Conservation (phyloP, 495 filamentous ascomycete genomes). For the Neurospora sp. region DNA sequence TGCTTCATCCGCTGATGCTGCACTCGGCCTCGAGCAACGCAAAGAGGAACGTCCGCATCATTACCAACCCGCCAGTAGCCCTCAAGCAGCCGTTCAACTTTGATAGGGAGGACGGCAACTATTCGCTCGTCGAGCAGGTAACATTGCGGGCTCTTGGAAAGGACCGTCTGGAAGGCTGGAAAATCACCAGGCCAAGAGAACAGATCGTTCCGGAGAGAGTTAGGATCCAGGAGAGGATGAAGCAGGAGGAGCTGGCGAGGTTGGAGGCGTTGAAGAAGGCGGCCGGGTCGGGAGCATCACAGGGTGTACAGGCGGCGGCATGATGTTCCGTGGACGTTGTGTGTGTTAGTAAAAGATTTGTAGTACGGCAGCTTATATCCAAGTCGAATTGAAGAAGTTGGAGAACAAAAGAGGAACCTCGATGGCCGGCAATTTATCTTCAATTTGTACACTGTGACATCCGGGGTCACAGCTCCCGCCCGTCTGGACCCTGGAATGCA, state of each 20-base stretch:
- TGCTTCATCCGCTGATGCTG: constrained; percentile 66
- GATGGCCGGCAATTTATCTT: not conserved
- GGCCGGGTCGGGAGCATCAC: not conserved
- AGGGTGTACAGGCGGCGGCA: not conserved
- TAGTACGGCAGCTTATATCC: not conserved
- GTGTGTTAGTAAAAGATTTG: not conserved
- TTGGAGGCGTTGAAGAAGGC: constrained; percentile 18
- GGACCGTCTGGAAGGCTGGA: constrained; percentile 51
- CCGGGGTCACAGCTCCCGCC: not conserved
- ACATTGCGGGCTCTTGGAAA: constrained; percentile 51
- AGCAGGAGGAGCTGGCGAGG: constrained; percentile 32
- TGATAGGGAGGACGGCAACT: constrained; percentile 47
- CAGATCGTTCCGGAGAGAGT: constrained; percentile 29
- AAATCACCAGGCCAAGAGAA: constrained; percentile 45
- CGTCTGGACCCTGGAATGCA: not conserved
- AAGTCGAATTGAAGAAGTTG: not conserved
- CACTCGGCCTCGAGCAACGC: constrained; percentile 55
- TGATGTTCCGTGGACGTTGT: not conserved
- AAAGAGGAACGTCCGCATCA: constrained; percentile 49
- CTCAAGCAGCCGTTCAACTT: constrained; percentile 55
- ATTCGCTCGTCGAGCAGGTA: constrained; percentile 58
- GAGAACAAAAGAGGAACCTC: not conserved
- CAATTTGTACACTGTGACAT: not conserved
- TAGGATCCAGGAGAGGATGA: constrained; percentile 39
- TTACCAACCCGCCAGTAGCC: constrained; percentile 61